Evolutionary conservation across 441 rosid species (phyloP).

Genomic region (Daphne laureola): DNA sequence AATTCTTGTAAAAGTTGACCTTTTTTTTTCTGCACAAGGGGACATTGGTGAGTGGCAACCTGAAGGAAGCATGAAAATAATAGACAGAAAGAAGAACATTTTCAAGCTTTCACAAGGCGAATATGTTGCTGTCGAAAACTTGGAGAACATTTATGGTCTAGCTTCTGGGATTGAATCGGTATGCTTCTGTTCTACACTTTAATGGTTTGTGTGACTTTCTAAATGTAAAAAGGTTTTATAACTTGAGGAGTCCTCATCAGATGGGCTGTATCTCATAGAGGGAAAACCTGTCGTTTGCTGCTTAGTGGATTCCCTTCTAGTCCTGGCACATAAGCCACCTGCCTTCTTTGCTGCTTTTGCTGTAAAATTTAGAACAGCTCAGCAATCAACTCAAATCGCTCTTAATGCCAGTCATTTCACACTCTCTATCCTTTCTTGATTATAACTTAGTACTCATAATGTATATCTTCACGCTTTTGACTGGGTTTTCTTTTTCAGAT

Average conservation of each 20-base stretch:
- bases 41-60: constrained; percentile 98
- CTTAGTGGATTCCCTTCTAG: too few species aligned
- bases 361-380: too few species aligned
- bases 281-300: too few species aligned
- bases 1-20: constrained; percentile 6
- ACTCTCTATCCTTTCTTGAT: background rate
- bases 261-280: too few species aligned
- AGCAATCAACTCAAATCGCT: too few species aligned
- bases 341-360: too few species aligned
- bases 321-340: too few species aligned
- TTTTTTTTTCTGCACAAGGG: constrained; percentile 39
- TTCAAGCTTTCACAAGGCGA: constrained; percentile 99
- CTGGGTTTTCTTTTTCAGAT: constrained; percentile 29
- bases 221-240: too few species aligned
- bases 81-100: constrained; percentile 89
- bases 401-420: too few species aligned
- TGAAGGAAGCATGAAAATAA: constrained; percentile 88
- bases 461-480: background rate
- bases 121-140: constrained; percentile 88
- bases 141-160: constrained; percentile 70
- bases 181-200: constrained; percentile 6
- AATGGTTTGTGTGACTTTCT: too few species aligned
- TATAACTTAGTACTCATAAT: background rate
- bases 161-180: constrained; percentile 65
- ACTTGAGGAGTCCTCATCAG: too few species aligned